A percentile compares a stretch with the other conserved stretches of the same genome.
Conservation (phyloP, 306 rosid genomes). For the Fragaria vesca region DNA sequence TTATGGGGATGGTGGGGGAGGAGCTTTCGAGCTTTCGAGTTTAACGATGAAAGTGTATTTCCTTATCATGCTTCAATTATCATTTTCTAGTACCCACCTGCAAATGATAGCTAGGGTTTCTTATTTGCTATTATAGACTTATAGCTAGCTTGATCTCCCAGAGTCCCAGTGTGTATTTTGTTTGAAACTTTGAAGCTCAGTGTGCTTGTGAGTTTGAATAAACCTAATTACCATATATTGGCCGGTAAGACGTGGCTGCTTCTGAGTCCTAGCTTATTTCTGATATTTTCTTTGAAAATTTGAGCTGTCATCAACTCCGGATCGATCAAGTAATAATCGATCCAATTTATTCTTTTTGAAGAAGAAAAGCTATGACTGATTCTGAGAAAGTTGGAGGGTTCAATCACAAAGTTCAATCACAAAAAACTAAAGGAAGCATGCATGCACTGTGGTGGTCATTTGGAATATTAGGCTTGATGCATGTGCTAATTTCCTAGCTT, state of each 20-base stretch:
- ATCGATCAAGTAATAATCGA: background rate
- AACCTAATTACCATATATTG: constrained; percentile 17
- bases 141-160: constrained; percentile 9
- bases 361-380: background rate
- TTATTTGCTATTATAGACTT: background rate
- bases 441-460: background rate
- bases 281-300: background rate
- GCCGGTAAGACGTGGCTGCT: background rate
- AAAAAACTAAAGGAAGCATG: background rate
- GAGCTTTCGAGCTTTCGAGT: constrained; percentile 63
- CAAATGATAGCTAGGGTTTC: constrained; percentile 9
- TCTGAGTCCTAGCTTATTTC: background rate
- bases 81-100: constrained; percentile 19
- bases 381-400: background rate
- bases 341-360: background rate
- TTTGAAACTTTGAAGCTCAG: background rate
- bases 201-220: background rate
- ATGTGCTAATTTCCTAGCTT: background rate
- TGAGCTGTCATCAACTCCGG: constrained; percentile 26
- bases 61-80: constrained; percentile 51
- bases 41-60: constrained; percentile 71
- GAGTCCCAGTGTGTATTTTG: background rate
- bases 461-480: constrained; percentile 3
- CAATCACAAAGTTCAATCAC: too few relatives aligned
- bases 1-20: constrained; percentile 38